These are phyloP conservation scores for Epichloe scottii DNA, from an alignment of 2,329 filamentous ascomycete species.

Conservation along the genomic window DNA sequence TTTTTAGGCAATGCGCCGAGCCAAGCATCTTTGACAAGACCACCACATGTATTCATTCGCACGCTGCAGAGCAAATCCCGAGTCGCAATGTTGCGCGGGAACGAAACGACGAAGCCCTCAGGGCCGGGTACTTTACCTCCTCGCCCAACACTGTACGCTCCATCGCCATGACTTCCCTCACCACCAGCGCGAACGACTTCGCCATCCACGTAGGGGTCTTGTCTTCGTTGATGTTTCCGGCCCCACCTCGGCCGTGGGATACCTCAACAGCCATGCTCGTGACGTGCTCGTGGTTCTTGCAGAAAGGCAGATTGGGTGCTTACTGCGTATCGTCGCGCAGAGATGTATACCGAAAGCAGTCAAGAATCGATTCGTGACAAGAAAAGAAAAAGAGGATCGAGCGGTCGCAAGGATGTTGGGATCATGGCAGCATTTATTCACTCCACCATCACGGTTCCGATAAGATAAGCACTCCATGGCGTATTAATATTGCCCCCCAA, in stretches of 20 bases:
- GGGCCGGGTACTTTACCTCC: conserved; percentile 32
- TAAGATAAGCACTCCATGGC: background rate
- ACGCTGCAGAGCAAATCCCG: background rate
- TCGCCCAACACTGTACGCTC: conserved; percentile 45
- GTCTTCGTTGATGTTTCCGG: conserved; percentile 48
- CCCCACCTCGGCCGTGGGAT: conserved; percentile 48
- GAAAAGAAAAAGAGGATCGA: background rate
- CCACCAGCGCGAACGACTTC: conserved; percentile 44
- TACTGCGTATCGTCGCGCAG: too few relatives aligned
- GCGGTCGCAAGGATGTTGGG: background rate
- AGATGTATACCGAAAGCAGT: too few relatives aligned
- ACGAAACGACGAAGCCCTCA: background rate
- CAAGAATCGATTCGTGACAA: background rate
- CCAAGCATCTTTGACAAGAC: background rate
- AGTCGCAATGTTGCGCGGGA: background rate
- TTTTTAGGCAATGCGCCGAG: background rate
- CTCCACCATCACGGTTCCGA: background rate
- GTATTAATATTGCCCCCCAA: background rate
- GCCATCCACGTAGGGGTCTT: conserved; percentile 49
- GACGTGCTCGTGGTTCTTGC: background rate
- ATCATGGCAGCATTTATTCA: background rate
- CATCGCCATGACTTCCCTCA: conserved; percentile 43
- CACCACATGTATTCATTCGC: background rate
- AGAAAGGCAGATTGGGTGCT: too few relatives aligned
- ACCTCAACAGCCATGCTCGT: conserved; percentile 30